A percentile compares a stretch with the other conserved stretches of the same genome.
Evolutionary conservation across 352 stramenopile genomes (phyloP).

Genomic region (Pythium coloratum): DNA sequence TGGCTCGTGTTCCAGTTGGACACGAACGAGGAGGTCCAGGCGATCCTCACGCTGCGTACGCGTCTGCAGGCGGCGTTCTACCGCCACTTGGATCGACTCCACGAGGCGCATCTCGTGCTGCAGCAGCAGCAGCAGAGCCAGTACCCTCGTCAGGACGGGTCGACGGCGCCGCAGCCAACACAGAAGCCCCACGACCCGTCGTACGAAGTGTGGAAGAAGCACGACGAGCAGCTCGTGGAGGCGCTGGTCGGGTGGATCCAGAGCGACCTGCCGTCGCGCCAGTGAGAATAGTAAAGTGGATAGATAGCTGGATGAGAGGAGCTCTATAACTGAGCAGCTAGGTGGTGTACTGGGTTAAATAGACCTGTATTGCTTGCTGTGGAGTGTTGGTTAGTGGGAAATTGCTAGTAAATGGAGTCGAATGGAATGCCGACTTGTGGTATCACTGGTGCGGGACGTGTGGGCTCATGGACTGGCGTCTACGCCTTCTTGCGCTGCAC

Average conservation of each 20-base stretch:
- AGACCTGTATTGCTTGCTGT: background rate
- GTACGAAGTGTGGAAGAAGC: constrained; percentile 28
- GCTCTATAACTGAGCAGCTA: background rate
- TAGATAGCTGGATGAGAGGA: background rate
- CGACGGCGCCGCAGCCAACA: background rate
- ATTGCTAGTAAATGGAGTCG: no score
- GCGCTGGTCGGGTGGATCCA: constrained; percentile 54
- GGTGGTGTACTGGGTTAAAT: no score
- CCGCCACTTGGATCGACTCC: constrained; percentile 65
- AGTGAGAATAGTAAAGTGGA: background rate
- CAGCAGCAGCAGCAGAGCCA: constrained; percentile 17
- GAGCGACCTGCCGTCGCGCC: constrained; percentile 34
- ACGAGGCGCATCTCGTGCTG: constrained; percentile 29
- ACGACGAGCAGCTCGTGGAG: constrained; percentile 57
- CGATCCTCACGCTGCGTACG: constrained; percentile 50
- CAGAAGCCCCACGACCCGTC: constrained; percentile 20
- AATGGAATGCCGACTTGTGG: no score
- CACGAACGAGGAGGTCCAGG: constrained; percentile 41
- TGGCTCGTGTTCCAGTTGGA: constrained; percentile 72
- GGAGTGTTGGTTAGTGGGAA: no score
- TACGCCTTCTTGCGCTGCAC: background rate
- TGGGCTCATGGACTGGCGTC: no score
- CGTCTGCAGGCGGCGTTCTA: constrained; percentile 64
- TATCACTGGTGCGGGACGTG: no score
- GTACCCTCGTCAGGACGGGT: constrained; percentile 22